Percentiles rank a stretch among this genome's conserved stretches.
Conservation (phyloP, 257 asterid species). For the Rauvolfia tetraphylla region DNA sequence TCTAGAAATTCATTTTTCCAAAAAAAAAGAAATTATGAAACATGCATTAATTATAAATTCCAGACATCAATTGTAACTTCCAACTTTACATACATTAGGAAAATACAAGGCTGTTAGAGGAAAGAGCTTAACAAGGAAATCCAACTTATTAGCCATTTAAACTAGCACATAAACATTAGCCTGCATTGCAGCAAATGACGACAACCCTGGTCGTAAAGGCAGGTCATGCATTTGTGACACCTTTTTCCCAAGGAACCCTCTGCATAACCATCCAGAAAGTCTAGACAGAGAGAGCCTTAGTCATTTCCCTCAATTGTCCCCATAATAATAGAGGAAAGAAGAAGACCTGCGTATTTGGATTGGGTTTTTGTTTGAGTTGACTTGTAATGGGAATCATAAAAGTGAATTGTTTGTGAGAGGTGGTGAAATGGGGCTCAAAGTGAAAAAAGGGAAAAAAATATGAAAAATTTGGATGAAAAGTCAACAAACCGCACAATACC, state of each 20-base stretch:
- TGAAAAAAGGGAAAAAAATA: no score
- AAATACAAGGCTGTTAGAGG: not conserved
- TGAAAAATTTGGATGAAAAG: no score
- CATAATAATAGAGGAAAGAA: not conserved
- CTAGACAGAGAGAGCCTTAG: not conserved
- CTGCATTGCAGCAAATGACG: not conserved
- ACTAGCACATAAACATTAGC: not conserved
- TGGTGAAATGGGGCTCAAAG: no score
- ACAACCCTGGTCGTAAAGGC: not conserved
- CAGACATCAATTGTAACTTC: not conserved
- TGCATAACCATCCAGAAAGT: not conserved
- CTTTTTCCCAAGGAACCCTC: no score
- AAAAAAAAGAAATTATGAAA: not conserved
- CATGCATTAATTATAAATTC: not conserved
- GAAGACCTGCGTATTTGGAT: no score
- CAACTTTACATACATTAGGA: not conserved
- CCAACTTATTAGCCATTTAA: not conserved
- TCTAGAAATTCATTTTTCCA: not conserved
- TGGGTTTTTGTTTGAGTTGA: no score
- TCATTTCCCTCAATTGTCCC: not conserved
- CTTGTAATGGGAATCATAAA: no score
- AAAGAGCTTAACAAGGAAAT: not conserved
- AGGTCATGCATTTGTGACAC: not conserved
- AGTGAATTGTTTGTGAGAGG: no score
- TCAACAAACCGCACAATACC: slow-evolving; percentile 1